Percentiles rank a stretch among this genome's conserved stretches.
These are phyloP conservation scores for Syzygium oleosum DNA, from an alignment of 345 rosid species.

Conservation along the genomic window DNA sequence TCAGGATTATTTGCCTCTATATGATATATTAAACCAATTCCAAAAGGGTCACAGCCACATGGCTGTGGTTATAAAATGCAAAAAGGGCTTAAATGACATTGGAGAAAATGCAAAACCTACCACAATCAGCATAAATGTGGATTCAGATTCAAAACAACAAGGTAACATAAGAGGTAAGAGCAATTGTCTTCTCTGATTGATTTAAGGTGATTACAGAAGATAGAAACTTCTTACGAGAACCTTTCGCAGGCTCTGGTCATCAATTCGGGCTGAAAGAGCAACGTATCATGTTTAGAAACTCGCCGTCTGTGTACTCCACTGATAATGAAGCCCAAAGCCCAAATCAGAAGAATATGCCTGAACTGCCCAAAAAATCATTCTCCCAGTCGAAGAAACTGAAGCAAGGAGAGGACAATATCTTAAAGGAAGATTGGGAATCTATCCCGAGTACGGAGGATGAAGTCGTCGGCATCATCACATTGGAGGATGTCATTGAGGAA, in stretches of 20 bases:
- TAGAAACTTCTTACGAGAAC: not conserved
- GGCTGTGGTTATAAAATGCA: constrained; percentile 45
- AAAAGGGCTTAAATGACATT: constrained; percentile 16
- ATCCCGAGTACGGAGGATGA: constrained; percentile 32
- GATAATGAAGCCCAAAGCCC: not conserved
- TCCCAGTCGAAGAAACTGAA: constrained; percentile 1
- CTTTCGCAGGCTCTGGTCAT: constrained; percentile 13
- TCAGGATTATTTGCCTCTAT: constrained; percentile 46
- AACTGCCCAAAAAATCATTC: not conserved
- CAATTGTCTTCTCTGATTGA: not conserved
- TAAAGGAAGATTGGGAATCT: constrained; percentile 20
- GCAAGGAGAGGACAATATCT: not conserved
- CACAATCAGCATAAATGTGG: not conserved
- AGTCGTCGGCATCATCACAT: constrained; percentile 69
- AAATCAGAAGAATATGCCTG: not conserved
- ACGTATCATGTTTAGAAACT: constrained; percentile 4
- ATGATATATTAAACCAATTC: constrained; percentile 50
- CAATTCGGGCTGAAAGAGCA: constrained; percentile 12
- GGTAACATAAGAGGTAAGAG: not conserved
- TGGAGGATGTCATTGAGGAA: constrained; percentile 91
- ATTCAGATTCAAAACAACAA: not conserved
- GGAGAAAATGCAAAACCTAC: constrained; percentile 8
- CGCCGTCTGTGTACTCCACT: constrained; percentile 9
- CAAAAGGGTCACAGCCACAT: constrained; percentile 33
- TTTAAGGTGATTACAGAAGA: not conserved